Percentiles rank a stretch among this genome's conserved stretches.
phyloP scores from a whole-genome alignment of 148 eudicot species.

The Cornus controversa region DNA sequence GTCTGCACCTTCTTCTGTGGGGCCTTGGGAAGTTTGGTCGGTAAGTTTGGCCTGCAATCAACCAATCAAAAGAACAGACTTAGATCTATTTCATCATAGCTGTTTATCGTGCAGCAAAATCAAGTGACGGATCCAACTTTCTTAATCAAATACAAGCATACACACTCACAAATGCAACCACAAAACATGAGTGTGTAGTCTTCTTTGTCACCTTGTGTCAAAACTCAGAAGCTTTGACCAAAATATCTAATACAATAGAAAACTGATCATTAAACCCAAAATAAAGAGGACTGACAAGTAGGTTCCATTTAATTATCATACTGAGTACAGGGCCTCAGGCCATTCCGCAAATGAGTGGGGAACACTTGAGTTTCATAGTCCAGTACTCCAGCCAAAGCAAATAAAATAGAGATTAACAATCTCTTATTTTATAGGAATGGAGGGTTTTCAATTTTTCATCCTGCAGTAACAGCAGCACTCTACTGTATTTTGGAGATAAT shows the following conservation, averaged over 20 bases:
- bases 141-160: neutral
- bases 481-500: neutral
- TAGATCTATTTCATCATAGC: neutral
- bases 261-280: neutral
- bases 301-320: too few species aligned
- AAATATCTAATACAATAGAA: neutral
- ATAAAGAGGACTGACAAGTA: neutral
- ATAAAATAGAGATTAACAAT: too few species aligned
- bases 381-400: neutral
- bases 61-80: slow-evolving; percentile 5
- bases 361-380: neutral
- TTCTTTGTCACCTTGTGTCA: too few species aligned
- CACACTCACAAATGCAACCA: neutral
- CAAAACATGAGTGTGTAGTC: neutral
- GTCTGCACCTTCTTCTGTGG: slow-evolving; percentile 49
- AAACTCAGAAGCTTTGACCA: neutral
- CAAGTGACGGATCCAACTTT: neutral
- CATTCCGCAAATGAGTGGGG: neutral
- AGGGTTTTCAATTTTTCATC: neutral
- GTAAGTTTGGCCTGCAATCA: slow-evolving; percentile 50
- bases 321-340: neutral
- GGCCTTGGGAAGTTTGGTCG: slow-evolving; percentile 66
- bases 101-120: neutral
- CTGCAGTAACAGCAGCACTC: neutral
- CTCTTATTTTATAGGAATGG: neutral